Evolutionary conservation across 345 rosid species (phyloP).

Genomic region (Boechera stricta): DNA sequence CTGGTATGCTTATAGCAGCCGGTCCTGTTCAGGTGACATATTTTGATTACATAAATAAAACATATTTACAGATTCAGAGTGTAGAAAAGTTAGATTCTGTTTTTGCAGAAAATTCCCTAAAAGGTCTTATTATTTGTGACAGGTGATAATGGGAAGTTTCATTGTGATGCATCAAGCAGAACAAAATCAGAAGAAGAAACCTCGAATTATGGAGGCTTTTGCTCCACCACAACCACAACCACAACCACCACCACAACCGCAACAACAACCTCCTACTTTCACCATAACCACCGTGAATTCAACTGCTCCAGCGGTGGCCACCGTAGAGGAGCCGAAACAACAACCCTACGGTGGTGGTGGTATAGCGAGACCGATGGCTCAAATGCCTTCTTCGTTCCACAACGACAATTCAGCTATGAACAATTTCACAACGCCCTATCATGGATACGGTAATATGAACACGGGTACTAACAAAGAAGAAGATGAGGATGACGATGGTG

Average conservation of each 20-base stretch:
- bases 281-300: slow-evolving; percentile 49
- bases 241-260: slow-evolving; percentile 17
- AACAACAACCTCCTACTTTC: slow-evolving; percentile 39
- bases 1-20: slow-evolving; percentile 88
- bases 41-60: background rate
- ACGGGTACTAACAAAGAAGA: slow-evolving; percentile 31
- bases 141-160: slow-evolving; percentile 90
- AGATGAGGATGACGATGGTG: slow-evolving; percentile 46
- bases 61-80: background rate
- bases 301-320: slow-evolving; percentile 47
- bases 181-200: slow-evolving; percentile 64
- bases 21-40: slow-evolving; percentile 84
- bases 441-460: slow-evolving; percentile 49
- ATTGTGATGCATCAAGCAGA: slow-evolving; percentile 77
- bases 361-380: slow-evolving; percentile 54
- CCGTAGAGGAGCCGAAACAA: slow-evolving; percentile 41
- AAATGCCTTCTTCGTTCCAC: slow-evolving; percentile 45
- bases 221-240: slow-evolving; percentile 17
- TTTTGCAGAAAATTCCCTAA: background rate
- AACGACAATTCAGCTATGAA: slow-evolving; percentile 52
- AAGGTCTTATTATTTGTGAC: slow-evolving; percentile 18
- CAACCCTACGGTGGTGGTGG: slow-evolving; percentile 35
- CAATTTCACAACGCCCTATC: slow-evolving; percentile 42
- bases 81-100: background rate
- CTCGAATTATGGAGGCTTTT: slow-evolving; percentile 50